These are phyloP conservation scores for Xylariaceae sp. DNA, from an alignment of 2,329 filamentous ascomycete species.

Conservation along the genomic window DNA sequence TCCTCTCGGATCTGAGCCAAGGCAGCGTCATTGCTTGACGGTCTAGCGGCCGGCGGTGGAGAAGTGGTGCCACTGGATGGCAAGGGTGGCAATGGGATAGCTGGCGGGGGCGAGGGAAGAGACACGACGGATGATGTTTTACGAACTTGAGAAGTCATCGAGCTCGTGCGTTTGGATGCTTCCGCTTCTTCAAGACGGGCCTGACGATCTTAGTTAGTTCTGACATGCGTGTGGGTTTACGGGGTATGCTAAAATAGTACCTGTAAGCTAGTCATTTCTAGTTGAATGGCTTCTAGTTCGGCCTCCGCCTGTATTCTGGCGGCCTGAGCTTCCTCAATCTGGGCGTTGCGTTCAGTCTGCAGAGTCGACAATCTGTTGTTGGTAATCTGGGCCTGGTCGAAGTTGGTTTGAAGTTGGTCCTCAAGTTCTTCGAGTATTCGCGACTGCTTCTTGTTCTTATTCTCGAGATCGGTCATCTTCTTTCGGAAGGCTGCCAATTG, in stretches of 20 bases:
- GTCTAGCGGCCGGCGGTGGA: slow-evolving; percentile 54
- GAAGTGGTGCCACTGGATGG: slow-evolving; percentile 54
- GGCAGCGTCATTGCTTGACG: slow-evolving; percentile 73
- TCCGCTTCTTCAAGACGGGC: slow-evolving; percentile 32
- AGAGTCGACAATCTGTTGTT: slow-evolving; percentile 82
- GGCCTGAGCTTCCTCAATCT: slow-evolving; percentile 72
- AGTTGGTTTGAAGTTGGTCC: slow-evolving; percentile 91
- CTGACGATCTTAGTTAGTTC: slow-evolving; percentile 17
- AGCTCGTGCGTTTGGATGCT: slow-evolving; percentile 52
- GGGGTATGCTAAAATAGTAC: slow-evolving; percentile 41
- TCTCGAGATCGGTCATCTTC: slow-evolving; percentile 57
- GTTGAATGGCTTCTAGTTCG: slow-evolving; percentile 61
- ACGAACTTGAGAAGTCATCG: slow-evolving; percentile 62
- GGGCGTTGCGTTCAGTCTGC: slow-evolving; percentile 65
- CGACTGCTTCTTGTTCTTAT: slow-evolving; percentile 81
- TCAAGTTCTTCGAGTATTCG: slow-evolving; percentile 92
- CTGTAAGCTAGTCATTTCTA: slow-evolving; percentile 72
- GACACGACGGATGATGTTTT: slow-evolving; percentile 80
- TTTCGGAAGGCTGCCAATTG: slow-evolving; percentile 59
- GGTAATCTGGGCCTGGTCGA: slow-evolving; percentile 81
- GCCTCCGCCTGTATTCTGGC: slow-evolving; percentile 57
- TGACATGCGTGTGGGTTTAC: background rate
- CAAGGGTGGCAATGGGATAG: slow-evolving; percentile 90
- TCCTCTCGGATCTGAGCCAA: slow-evolving; percentile 83
- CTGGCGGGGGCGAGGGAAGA: slow-evolving; percentile 86